A percentile compares a stretch with the other conserved stretches of the same genome.
Conservation (phyloP, 331 rosid species). For the Ulmus americana region DNA sequence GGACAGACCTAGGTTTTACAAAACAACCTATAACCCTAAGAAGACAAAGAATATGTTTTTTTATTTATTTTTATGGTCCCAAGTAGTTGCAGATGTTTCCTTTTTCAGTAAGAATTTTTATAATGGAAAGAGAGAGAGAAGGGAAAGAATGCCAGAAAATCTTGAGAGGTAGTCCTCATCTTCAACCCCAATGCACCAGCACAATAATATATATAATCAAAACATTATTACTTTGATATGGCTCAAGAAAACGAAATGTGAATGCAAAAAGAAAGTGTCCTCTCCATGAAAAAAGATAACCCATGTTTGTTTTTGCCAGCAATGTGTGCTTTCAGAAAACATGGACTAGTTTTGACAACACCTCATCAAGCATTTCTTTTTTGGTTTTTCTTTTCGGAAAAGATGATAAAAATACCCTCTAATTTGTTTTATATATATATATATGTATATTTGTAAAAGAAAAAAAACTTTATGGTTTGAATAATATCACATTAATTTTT, state of each 20-base stretch:
- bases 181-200: not conserved
- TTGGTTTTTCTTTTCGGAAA: not conserved
- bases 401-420: not conserved
- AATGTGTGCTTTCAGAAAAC: constrained; percentile 1
- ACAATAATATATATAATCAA: not conserved
- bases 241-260: constrained; percentile 31
- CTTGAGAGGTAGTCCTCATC: not conserved
- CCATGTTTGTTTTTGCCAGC: constrained; percentile 7
- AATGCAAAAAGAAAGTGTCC: constrained; percentile 22
- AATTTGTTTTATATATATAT: too few relatives aligned
- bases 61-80: constrained; percentile 3
- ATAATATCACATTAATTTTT: too few relatives aligned
- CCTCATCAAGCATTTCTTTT: not conserved
- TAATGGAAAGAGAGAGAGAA: too few relatives aligned
- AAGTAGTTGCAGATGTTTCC: not conserved
- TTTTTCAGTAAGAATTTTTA: not conserved
- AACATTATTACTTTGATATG: not conserved
- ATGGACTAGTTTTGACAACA: constrained; percentile 16
- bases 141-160: not conserved
- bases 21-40: not conserved
- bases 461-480: too few relatives aligned
- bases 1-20: not conserved
- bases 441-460: too few relatives aligned
- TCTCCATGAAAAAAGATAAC: constrained; percentile 6
- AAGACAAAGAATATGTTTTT: not conserved